Conservation (phyloP, 2,329 filamentous ascomycete species). For the Pseudogymnoascus sp. region DNA sequence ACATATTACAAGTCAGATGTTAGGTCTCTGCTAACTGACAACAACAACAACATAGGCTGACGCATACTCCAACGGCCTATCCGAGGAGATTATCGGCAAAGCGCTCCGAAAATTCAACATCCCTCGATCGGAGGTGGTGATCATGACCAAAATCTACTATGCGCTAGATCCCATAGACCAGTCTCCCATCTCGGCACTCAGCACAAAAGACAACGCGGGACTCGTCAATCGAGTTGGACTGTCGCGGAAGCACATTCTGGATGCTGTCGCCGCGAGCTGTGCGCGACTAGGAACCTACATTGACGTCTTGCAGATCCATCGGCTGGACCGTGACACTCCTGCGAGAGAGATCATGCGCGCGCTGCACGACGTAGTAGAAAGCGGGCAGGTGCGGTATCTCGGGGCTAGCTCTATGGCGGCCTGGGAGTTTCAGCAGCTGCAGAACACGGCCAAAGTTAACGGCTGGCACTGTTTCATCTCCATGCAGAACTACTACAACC, state of each 20-base stretch:
- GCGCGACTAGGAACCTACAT: slow-evolving; percentile 39
- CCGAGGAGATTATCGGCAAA: slow-evolving; percentile 39
- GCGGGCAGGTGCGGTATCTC: slow-evolving; percentile 25
- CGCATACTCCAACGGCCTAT: slow-evolving; percentile 39
- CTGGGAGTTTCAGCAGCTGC: slow-evolving; percentile 37
- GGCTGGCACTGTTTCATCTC: slow-evolving; percentile 44
- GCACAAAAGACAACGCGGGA: slow-evolving; percentile 36
- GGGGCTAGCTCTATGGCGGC: slow-evolving; percentile 32
- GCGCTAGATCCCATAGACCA: slow-evolving; percentile 33
- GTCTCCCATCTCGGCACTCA: slow-evolving; percentile 38
- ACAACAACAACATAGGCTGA: neutral
- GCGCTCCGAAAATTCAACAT: slow-evolving; percentile 44
- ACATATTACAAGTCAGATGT: too few relatives aligned
- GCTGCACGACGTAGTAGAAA: slow-evolving; percentile 40
- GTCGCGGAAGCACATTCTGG: slow-evolving; percentile 53
- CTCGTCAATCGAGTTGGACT: slow-evolving; percentile 43
- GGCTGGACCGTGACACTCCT: slow-evolving; percentile 42
- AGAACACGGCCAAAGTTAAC: slow-evolving; percentile 39
- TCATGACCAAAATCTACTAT: slow-evolving; percentile 52
- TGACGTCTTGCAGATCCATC: slow-evolving; percentile 55
- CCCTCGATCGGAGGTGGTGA: slow-evolving; percentile 39
- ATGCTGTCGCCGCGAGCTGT: slow-evolving; percentile 51
- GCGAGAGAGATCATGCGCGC: slow-evolving; percentile 45
- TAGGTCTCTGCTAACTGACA: too few relatives aligned
- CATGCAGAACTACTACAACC: slow-evolving; percentile 46